A percentile compares a stretch with the other conserved stretches of the same genome.
Evolutionary conservation across 352 stramenopile species (phyloP).

Genomic region (Phytopythium vexans): DNA sequence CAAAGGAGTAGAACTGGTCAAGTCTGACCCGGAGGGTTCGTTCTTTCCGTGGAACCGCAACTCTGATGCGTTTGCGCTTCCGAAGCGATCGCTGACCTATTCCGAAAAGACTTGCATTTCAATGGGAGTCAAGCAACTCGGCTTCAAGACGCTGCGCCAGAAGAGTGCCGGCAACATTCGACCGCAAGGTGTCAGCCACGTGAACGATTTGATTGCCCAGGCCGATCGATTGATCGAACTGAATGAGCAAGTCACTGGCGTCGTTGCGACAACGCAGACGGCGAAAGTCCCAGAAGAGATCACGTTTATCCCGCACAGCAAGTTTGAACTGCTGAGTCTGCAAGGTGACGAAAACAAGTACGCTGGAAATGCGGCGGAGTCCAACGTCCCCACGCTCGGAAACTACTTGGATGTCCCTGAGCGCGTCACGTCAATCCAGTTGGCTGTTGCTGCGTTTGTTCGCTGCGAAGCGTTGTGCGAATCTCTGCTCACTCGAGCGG

Average conservation of each 20-base stretch:
- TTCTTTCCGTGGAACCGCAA: constrained; percentile 61
- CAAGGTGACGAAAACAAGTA: constrained; percentile 70
- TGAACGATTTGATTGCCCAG: constrained; percentile 55
- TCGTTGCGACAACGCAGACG: constrained; percentile 11
- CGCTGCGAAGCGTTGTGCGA: constrained; percentile 77
- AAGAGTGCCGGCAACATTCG: constrained; percentile 39
- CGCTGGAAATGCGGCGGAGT: constrained; percentile 67
- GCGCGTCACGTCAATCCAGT: constrained; percentile 61
- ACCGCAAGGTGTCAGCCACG: constrained; percentile 27
- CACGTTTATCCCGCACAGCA: constrained; percentile 47
- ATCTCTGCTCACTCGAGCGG: constrained; percentile 70
- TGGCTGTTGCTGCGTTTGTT: constrained; percentile 80
- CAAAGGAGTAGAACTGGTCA: constrained; percentile 64
- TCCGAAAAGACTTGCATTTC: constrained; percentile 63
- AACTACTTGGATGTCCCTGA: constrained; percentile 87
- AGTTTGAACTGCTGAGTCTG: constrained; percentile 54
- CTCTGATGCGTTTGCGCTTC: constrained; percentile 46
- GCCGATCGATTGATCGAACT: constrained; percentile 45
- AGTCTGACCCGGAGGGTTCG: constrained; percentile 49
- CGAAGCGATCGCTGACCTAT: constrained; percentile 38
- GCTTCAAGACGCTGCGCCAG: constrained; percentile 67
- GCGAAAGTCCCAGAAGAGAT: constrained; percentile 35
- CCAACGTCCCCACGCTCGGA: constrained; percentile 56
- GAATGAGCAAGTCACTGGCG: constrained; percentile 14
- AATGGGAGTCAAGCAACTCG: constrained; percentile 73